Evolutionary conservation across 768 basidiomycete genomes (phyloP).

Genomic region (Baorangia bicolor): DNA sequence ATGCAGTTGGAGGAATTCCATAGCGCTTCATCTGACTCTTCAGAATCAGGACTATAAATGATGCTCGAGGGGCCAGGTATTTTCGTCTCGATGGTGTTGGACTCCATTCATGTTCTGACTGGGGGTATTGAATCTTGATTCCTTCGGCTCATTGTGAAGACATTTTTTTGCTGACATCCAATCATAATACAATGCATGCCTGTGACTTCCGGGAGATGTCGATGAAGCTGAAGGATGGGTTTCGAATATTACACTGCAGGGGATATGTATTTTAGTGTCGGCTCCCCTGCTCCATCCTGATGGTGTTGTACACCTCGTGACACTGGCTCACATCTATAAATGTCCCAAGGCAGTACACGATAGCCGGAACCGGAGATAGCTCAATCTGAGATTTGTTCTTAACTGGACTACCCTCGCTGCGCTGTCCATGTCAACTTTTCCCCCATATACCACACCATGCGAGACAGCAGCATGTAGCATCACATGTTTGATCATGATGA

Average conservation of each 20-base stretch:
- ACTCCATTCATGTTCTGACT: not conserved
- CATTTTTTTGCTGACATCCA: not conserved
- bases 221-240: too few relatives aligned
- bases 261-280: not conserved
- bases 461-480: too few relatives aligned
- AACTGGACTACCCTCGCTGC: not conserved
- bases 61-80: not conserved
- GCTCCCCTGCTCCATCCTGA: too few relatives aligned
- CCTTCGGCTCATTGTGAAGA: not conserved
- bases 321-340: not conserved
- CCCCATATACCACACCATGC: too few relatives aligned
- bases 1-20: not conserved
- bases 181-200: not conserved
- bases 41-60: too few relatives aligned
- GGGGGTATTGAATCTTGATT: not conserved
- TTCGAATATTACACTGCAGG: too few relatives aligned
- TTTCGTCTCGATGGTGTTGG: too few relatives aligned
- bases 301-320: too few relatives aligned
- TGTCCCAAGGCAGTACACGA: not conserved
- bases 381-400: not conserved
- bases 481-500: too few relatives aligned
- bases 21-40: not conserved
- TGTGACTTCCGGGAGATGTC: not conserved
- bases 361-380: not conserved
- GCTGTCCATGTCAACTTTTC: not conserved